Base-by-base conservation (phyloP, 73 alveolate genomes). In the Urostyla sp. region DNA sequence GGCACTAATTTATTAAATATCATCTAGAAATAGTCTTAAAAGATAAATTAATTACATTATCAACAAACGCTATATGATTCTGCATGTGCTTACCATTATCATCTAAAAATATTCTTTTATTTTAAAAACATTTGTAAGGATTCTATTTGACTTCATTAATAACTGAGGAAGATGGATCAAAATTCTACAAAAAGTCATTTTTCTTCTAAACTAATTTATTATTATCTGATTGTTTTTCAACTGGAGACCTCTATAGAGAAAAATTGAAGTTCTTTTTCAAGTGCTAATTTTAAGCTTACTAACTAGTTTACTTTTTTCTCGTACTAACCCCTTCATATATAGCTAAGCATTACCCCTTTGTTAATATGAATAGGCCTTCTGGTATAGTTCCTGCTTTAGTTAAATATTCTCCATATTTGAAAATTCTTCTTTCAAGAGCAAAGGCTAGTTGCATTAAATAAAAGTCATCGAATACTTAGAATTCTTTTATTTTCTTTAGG, bases 21-120 rank as follows among this genome's bases (percentile, higher is more conserved):
- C 15, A 69, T 45, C 83, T 69, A 69, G 6, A 38, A n/a, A 46
- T 24, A 4, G 3, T 21, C 26, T 0, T 40, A 36, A 16, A 6
- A 45, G 5, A 55, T 34, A 4, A 15, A 3, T 15, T 15, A 24
- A 3, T 46, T 69, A 69, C 83, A 69, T 69, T 69, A 46, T 69
- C 69, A 37, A 37, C 24, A 69, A 20, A 69, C 5, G 83, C 83
- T 46, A 53, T 69, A 49, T 69, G 54, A n/a, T 46, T 46, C 5
- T 67, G 83, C 83, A 69, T 45, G 34, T 69, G 83, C 40, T 21
- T 69, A 0, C 83, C 83, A 28, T 69, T 69, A 44, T 69, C 83
- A 69, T 69, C 83, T 30, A 69, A 2, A 31, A 46, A 69, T 3
- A 69, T 69, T 48, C 83, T 45, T 4, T 53, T 46, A 35, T 69